These are phyloP conservation scores for Saturnispora sekii DNA, from an alignment of 805 yeast species.

Conservation along the genomic window DNA sequence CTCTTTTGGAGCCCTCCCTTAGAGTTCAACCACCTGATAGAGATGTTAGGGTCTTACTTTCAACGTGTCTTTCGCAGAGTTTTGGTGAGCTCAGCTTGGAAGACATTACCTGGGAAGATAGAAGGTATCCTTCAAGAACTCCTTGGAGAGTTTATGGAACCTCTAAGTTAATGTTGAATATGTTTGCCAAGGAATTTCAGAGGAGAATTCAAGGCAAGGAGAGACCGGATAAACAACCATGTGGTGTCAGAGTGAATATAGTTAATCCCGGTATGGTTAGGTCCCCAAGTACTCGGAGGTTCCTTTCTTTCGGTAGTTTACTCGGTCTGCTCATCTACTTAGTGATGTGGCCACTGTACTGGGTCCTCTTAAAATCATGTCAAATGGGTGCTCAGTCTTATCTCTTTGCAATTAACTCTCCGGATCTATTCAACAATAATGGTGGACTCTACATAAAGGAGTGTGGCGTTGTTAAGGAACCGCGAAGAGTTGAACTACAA, in stretches of 20 bases:
- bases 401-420: conserved; percentile 59
- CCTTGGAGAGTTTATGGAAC: conserved; percentile 80
- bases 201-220: conserved; percentile 46
- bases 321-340: conserved; percentile 51
- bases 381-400: conserved; percentile 73
- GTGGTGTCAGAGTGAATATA: conserved; percentile 57
- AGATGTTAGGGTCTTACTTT: conserved; percentile 75
- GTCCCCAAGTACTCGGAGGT: conserved; percentile 74
- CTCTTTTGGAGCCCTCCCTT: conserved; percentile 72
- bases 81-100: conserved; percentile 54
- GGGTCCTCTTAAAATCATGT: conserved; percentile 69
- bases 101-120: conserved; percentile 53
- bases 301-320: conserved; percentile 66
- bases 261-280: conserved; percentile 93
- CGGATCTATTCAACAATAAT: conserved; percentile 49
- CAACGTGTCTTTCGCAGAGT: conserved; percentile 71
- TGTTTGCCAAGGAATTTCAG: conserved; percentile 77
- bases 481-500: conserved; percentile 49
- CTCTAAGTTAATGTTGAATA: conserved; percentile 64
- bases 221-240: conserved; percentile 62
- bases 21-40: conserved; percentile 90
- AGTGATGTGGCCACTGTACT: conserved; percentile 70
- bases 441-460: conserved; percentile 72
- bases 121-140: conserved; percentile 46
- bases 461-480: conserved; percentile 44